phyloP scores from a whole-genome alignment of 2,329 filamentous ascomycete species.

The Ramichloridium luteum region DNA sequence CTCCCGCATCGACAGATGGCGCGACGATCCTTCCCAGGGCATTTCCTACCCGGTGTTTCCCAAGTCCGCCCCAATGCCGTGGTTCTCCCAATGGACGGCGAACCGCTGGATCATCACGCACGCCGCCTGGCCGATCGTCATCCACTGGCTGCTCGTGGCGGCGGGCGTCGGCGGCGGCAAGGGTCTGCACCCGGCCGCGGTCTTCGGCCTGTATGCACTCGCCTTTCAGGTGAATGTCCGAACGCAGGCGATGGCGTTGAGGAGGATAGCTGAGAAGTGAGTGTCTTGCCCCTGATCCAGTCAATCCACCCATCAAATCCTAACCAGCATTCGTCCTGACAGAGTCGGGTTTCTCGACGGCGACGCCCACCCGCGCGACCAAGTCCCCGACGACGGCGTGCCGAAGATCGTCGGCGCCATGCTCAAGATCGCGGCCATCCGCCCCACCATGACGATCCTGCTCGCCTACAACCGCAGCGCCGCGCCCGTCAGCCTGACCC shows the following conservation, averaged over 20 bases:
- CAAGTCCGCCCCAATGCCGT: conserved; percentile 32
- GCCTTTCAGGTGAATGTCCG: conserved; percentile 27
- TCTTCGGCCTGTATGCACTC: conserved; percentile 28
- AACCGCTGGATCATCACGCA: conserved; percentile 32
- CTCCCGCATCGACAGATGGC: conserved; percentile 10
- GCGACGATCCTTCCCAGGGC: conserved; percentile 15
- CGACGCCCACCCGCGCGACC: conserved; percentile 33
- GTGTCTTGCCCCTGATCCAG: neutral
- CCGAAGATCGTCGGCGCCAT: conserved; percentile 1
- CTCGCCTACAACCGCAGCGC: neutral
- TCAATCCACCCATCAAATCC: neutral
- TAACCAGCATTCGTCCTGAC: conserved; percentile 15
- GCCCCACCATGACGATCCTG: neutral
- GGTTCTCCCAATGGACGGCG: conserved; percentile 25
- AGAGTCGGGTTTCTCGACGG: conserved; percentile 33
- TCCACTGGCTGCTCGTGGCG: no score
- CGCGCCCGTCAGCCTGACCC: conserved; percentile 11
- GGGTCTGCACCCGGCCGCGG: conserved; percentile 21
- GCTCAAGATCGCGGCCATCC: neutral
- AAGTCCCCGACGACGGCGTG: conserved; percentile 27
- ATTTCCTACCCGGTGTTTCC: conserved; percentile 26
- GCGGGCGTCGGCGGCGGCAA: conserved; percentile 23
- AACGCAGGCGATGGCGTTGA: neutral
- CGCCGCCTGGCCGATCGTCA: conserved; percentile 25
- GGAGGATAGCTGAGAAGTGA: neutral